Evolutionary conservation across 1,139 yeast species (phyloP).

Genomic region (Magnusiomyces tetraspermus): DNA sequence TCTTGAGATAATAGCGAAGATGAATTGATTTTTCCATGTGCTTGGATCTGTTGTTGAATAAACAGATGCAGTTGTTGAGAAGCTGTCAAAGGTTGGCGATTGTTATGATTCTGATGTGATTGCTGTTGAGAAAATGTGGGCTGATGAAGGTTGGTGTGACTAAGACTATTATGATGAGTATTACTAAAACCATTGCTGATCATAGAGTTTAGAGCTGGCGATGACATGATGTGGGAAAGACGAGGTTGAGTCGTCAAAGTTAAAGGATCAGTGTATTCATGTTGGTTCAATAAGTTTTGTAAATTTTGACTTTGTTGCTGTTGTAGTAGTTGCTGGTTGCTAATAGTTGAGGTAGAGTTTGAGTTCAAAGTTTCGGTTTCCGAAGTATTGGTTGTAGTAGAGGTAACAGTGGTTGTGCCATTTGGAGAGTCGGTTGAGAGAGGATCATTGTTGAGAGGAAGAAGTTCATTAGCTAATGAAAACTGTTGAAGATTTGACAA

Average conservation of each 20-base stretch:
- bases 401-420: too few species aligned
- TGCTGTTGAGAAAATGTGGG: too few species aligned
- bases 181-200: too few species aligned
- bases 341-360: neutral
- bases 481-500: slow-evolving; percentile 12
- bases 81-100: neutral
- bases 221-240: slow-evolving; percentile 7
- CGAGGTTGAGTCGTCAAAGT: slow-evolving; percentile 9
- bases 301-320: too few species aligned
- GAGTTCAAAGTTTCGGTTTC: neutral
- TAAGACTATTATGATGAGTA: too few species aligned
- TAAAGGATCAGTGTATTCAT: slow-evolving; percentile 2
- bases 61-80: slow-evolving; percentile 1
- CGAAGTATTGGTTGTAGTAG: too few species aligned
- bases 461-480: slow-evolving; percentile 11
- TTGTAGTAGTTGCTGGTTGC: too few species aligned
- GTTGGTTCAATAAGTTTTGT: too few species aligned
- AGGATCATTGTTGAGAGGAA: slow-evolving; percentile 3
- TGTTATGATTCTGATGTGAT: neutral
- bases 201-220: slow-evolving; percentile 12
- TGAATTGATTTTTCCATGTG: neutral
- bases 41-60: slow-evolving; percentile 1
- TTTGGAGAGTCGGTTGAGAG: neutral
- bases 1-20: neutral
- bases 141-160: too few species aligned